A percentile compares a stretch with the other conserved stretches of the same genome.
Evolutionary conservation across 306 rosid genomes (phyloP).

Genomic region (Lathyrus sativus): DNA sequence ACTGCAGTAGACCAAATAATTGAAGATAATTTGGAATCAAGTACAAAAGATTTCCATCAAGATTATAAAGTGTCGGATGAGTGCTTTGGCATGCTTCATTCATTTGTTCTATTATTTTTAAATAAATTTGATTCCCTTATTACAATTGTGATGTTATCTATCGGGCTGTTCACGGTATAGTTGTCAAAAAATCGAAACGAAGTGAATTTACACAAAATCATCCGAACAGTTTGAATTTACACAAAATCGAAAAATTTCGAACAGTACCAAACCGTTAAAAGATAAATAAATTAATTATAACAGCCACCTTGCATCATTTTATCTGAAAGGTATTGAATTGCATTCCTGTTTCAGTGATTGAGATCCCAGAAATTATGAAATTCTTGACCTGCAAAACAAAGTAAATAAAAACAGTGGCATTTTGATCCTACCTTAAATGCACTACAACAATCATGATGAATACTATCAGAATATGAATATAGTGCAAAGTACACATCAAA

Average conservation of each 20-base stretch:
- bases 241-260: too few species aligned
- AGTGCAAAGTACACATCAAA: background rate
- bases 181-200: too few species aligned
- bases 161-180: too few species aligned
- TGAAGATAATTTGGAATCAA: slow-evolving; percentile 15
- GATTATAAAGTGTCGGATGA: slow-evolving; percentile 24
- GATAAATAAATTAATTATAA: slow-evolving; percentile 1
- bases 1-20: slow-evolving; percentile 7
- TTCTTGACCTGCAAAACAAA: slow-evolving; percentile 32
- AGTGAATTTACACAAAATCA: too few species aligned
- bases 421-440: slow-evolving; percentile 3
- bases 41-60: slow-evolving; percentile 7
- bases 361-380: slow-evolving; percentile 17
- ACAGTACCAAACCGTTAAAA: too few species aligned
- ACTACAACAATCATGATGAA: slow-evolving; percentile 4
- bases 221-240: too few species aligned
- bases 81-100: slow-evolving; percentile 24
- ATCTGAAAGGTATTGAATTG: slow-evolving; percentile 30
- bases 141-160: too few species aligned
- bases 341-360: slow-evolving; percentile 2
- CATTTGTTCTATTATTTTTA: background rate
- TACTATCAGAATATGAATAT: slow-evolving; percentile 1
- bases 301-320: slow-evolving; percentile 51
- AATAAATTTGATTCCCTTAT: slow-evolving; percentile 8
- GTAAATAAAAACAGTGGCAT: slow-evolving; percentile 2